phyloP scores from a whole-genome alignment of 441 rosid species.

The Populus tomentosa region DNA sequence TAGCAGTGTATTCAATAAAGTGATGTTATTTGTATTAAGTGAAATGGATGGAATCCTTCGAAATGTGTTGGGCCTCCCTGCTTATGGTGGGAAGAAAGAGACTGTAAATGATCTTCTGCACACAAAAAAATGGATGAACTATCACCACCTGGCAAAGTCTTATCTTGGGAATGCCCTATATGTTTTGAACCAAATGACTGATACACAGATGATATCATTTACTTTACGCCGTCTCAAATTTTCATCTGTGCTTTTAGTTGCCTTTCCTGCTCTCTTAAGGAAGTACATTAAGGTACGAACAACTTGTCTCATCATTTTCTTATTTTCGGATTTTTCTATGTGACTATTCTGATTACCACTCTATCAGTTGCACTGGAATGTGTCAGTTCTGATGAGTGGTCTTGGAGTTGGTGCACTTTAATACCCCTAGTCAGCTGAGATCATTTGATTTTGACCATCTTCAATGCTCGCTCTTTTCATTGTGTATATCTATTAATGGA shows the following conservation, averaged over 20 bases:
- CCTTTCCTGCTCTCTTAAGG: conserved; percentile 80
- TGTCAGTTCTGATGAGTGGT: not conserved
- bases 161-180: conserved; percentile 90
- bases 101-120: conserved; percentile 43
- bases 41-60: conserved; percentile 91
- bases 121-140: conserved; percentile 85
- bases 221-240: conserved; percentile 71
- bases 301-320: not conserved
- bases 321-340: conserved; percentile 7
- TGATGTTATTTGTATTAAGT: conserved; percentile 65
- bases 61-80: conserved; percentile 61
- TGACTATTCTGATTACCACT: not conserved
- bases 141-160: conserved; percentile 77
- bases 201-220: conserved; percentile 77
- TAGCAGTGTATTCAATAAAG: conserved; percentile 77
- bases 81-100: conserved; percentile 83
- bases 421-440: not conserved
- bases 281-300: conserved; percentile 73
- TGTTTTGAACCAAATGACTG: conserved; percentile 94
- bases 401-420: not conserved
- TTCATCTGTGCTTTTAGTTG: conserved; percentile 68
- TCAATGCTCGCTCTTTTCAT: not conserved
- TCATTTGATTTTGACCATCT: not conserved
- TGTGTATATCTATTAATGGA: not conserved
- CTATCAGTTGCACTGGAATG: not conserved